Conservation (phyloP, 441 rosid species). For the Francoa sonchifolia region DNA sequence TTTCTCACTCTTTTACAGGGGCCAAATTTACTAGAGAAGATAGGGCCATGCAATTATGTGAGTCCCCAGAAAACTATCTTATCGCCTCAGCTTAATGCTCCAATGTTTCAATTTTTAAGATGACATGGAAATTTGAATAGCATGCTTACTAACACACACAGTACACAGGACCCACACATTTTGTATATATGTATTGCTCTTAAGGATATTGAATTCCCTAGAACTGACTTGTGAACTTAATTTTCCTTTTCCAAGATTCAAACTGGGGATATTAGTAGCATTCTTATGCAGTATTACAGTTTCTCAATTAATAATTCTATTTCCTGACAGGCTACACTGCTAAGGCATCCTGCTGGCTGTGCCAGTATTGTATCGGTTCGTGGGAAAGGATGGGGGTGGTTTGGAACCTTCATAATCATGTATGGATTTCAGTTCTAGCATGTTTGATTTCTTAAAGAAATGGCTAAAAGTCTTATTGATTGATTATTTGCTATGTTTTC, state of each 20-base stretch:
- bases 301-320: conserved; percentile 7
- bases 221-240: no score
- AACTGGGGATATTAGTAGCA: conserved; percentile 2
- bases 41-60: conserved; percentile 60
- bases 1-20: conserved; percentile 40
- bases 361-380: conserved; percentile 40
- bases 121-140: no score
- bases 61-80: conserved; percentile 19
- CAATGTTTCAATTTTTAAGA: no score
- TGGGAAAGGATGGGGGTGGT: conserved; percentile 78
- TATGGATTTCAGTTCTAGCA: conserved; percentile 20
- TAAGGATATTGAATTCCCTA: no score
- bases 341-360: conserved; percentile 90
- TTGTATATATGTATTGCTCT: no score
- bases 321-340: conserved; percentile 44
- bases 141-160: no score
- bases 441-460: background rate
- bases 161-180: no score
- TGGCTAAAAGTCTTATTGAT: conserved; percentile 7
- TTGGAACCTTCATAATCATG: conserved; percentile 49
- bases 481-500: conserved; percentile 14
- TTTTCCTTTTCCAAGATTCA: background rate
- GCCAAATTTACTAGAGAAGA: conserved; percentile 44
- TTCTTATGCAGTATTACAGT: conserved; percentile 1
- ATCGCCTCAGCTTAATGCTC: background rate